A percentile compares a stretch with the other conserved stretches of the same genome.
Evolutionary conservation across 768 basidiomycete species (phyloP).

Genomic region (Tulasnella sp.): DNA sequence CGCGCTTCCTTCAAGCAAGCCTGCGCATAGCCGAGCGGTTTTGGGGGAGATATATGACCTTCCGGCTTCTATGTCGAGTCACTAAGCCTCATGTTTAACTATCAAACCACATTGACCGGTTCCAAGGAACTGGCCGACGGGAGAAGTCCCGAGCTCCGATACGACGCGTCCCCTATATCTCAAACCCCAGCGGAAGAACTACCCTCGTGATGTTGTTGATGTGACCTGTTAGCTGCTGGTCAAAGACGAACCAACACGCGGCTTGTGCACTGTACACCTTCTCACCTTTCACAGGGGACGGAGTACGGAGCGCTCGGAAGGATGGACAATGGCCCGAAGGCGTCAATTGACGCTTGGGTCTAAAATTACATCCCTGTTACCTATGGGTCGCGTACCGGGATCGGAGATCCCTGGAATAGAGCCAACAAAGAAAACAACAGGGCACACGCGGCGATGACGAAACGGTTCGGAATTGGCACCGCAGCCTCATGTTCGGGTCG

Average conservation of each 20-base stretch:
- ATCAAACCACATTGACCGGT: too few species aligned
- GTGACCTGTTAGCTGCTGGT: neutral
- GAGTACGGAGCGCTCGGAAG: neutral
- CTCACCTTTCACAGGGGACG: neutral
- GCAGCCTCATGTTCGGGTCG: neutral
- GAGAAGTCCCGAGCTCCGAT: neutral
- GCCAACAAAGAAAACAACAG: neutral
- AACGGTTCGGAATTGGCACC: neutral
- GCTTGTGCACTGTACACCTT: neutral
- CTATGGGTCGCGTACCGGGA: neutral
- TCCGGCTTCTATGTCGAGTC: too few species aligned
- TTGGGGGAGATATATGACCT: too few species aligned
- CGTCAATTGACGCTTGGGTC: neutral
- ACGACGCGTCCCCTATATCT: neutral
- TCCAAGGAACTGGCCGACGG: too few species aligned
- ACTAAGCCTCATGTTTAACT: too few species aligned
- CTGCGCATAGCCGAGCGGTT: too few species aligned
- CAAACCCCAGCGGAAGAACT: neutral
- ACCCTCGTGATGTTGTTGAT: neutral
- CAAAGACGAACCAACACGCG: neutral
- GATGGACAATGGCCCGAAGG: neutral
- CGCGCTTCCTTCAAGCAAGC: too few species aligned
- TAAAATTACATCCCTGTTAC: neutral
- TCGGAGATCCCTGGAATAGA: neutral
- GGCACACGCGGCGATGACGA: neutral